These are phyloP conservation scores for Hypericum androsaemum DNA, from an alignment of 345 rosid species.

Conservation along the genomic window DNA sequence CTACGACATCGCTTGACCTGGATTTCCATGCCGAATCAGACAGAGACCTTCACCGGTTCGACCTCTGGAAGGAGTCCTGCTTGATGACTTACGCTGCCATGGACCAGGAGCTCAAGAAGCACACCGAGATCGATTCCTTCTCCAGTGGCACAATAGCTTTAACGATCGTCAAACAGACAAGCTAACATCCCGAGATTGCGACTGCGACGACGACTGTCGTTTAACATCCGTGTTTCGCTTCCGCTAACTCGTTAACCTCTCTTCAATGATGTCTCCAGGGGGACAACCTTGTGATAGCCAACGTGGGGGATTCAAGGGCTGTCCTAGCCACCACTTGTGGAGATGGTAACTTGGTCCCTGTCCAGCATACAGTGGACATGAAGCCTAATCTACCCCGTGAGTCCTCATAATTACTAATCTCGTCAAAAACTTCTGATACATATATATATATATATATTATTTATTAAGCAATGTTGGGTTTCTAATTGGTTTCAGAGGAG, in stretches of 20 bases:
- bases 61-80: conserved; percentile 66
- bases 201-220: neutral
- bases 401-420: neutral
- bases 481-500: conserved; percentile 47
- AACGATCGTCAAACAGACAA: conserved; percentile 73
- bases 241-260: neutral
- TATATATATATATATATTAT: neutral
- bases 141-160: conserved; percentile 67
- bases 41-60: conserved; percentile 24
- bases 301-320: conserved; percentile 80
- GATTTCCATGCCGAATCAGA: conserved; percentile 21
- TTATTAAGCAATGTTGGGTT: neutral
- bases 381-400: conserved; percentile 81
- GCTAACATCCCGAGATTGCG: neutral
- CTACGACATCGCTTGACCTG: conserved; percentile 26
- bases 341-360: conserved; percentile 43
- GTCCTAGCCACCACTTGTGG: conserved; percentile 53
- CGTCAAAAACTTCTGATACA: no score
- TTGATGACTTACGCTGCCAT: conserved; percentile 57
- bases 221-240: no score
- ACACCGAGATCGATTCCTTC: conserved; percentile 52
- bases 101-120: conserved; percentile 61
- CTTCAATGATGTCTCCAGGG: conserved; percentile 25
- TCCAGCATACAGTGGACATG: conserved; percentile 73
- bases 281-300: conserved; percentile 56